Conservation (phyloP, 108 stramenopile species). For the Bacterosira constricta region DNA sequence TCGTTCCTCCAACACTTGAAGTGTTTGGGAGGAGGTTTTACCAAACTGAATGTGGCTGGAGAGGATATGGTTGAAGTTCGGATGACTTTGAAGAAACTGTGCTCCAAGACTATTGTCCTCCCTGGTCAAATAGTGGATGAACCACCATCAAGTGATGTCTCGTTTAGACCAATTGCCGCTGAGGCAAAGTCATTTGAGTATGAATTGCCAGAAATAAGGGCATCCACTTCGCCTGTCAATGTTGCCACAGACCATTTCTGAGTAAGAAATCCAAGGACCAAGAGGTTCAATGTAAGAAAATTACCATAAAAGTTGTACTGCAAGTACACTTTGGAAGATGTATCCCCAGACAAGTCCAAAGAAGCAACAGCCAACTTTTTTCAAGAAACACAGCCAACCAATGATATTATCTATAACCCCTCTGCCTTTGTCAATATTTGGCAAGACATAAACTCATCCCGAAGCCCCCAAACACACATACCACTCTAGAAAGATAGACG, state of each 20-base stretch:
- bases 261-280: no score
- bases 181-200: not conserved
- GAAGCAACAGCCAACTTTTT: no score
- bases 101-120: slow-evolving; percentile 9
- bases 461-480: no score
- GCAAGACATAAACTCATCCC: no score
- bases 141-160: not conserved
- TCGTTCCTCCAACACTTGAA: slow-evolving; percentile 3
- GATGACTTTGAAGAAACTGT: not conserved
- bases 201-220: not conserved
- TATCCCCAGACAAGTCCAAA: no score
- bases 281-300: no score
- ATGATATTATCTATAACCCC: no score
- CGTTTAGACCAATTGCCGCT: not conserved
- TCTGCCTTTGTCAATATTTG: no score
- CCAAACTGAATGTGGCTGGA: not conserved
- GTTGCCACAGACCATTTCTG: slow-evolving; percentile 1
- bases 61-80: not conserved
- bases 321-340: no score
- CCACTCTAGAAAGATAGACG: no score
- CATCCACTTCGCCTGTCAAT: slow-evolving; percentile 1
- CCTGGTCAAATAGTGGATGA: slow-evolving; percentile 1
- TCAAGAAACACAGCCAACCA: no score
- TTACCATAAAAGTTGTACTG: no score
- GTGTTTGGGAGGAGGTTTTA: slow-evolving; percentile 4